Evolutionary conservation across 176 grass and related monocot genomes (phyloP), one percentile per base, ranked within the genome.

Genomic region (Raddia guianensis): DNA sequence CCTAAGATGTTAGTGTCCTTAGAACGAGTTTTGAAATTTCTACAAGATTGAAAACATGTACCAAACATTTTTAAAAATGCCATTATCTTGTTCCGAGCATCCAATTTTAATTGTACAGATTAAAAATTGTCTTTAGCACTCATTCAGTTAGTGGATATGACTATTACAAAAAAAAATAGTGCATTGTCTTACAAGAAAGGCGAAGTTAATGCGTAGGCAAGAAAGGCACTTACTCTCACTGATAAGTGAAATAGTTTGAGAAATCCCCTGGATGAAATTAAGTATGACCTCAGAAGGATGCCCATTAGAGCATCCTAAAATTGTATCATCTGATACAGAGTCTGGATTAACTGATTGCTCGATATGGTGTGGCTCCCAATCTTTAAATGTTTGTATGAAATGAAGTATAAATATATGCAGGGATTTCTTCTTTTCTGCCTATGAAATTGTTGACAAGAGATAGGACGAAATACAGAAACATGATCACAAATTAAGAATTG

Each of bases 251-350:
- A 90, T 89, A 82, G 95, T 79, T 52, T 81, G 86, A 83, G 90
- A 76, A 80, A 98, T 84, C 73, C 95, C 92, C 75, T 98, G 96
- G 77, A 93, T 69, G 12, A 98, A 80, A 91, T 93, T 98, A 86
- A 98, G 96, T 58, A 91, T 93, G 76, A 98, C 86, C 79, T 98
- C 90, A 46, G 96, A 95, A 76, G 96, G 96, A 89, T 98, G 95
- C 44, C 92, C 95, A 63, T 66, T 78, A 76, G 75, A 95, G 80
- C 96, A 98, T 91, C 96, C 92, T 72, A 87, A 18, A 86, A 93
- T 56, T 74, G 80, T 93, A 86, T 91, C 88, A 61, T 88, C 90
- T 52, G 72, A 75, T 93, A 80, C 19, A 59, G 77, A 60, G 65
- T 84, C 84, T 80, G 44, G 83, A 60, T 91, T 72, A 53, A 75